phyloP scores from a whole-genome alignment of 352 stramenopile species.

The Blastocystis sp. region DNA sequence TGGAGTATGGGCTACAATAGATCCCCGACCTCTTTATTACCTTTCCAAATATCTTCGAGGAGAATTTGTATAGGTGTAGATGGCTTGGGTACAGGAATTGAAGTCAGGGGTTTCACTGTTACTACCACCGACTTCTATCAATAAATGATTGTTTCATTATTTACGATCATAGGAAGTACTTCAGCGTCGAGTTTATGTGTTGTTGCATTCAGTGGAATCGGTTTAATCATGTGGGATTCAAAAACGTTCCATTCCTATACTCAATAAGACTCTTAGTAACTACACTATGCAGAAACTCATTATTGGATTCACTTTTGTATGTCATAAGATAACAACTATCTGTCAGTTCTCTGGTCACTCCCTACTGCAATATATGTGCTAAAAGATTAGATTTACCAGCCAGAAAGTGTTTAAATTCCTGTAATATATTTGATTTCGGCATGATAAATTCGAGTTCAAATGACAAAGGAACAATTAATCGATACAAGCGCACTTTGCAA shows the following conservation, averaged over 20 bases:
- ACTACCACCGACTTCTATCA: background rate
- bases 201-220: background rate
- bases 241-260: constrained; percentile 15
- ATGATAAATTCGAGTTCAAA: constrained; percentile 8
- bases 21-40: background rate
- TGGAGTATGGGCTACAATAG: background rate
- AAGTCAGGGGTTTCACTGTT: background rate
- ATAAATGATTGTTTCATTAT: background rate
- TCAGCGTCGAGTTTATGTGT: background rate
- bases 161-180: background rate
- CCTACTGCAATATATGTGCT: background rate
- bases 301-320: background rate
- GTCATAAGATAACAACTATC: background rate
- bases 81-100: background rate
- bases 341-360: background rate
- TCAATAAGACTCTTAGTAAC: background rate
- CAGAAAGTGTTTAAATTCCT: background rate
- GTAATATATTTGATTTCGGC: background rate
- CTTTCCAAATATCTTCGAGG: constrained; percentile 14
- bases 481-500: background rate
- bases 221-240: background rate
- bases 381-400: background rate
- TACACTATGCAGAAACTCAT: constrained; percentile 1
- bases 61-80: background rate
- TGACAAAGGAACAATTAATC: background rate